These are phyloP conservation scores for Blastobotrys parvus DNA, from an alignment of 805 yeast species.

Conservation along the genomic window DNA sequence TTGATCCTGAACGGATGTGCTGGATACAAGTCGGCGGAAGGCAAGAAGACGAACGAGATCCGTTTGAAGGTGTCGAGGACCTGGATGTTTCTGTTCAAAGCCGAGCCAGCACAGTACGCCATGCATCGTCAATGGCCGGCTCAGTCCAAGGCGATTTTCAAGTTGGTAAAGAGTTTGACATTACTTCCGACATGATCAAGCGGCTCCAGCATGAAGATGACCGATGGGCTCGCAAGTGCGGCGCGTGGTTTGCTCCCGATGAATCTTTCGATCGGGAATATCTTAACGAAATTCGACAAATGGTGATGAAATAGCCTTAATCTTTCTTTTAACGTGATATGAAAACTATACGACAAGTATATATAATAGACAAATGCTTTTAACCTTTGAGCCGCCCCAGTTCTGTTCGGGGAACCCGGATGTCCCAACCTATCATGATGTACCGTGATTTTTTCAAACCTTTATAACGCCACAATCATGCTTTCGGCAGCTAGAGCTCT, in stretches of 20 bases:
- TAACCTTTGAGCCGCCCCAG: too few species aligned
- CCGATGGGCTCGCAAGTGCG: conserved; percentile 27
- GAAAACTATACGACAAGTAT: too few species aligned
- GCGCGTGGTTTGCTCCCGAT: conserved; percentile 26
- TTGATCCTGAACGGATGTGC: conserved; percentile 46
- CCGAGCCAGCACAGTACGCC: background rate
- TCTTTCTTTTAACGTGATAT: too few species aligned
- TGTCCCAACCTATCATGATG: too few species aligned
- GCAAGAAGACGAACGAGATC: conserved; percentile 25
- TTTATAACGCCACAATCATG: too few species aligned
- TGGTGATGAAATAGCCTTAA: conserved; percentile 26
- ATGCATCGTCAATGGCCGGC: background rate
- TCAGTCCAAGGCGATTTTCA: conserved; percentile 18
- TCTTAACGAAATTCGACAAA: conserved; percentile 26
- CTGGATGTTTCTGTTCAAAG: conserved; percentile 19
- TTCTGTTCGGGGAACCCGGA: too few species aligned
- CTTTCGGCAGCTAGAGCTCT: background rate
- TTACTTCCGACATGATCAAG: conserved; percentile 20
- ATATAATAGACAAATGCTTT: too few species aligned
- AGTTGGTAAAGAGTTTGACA: conserved; percentile 28
- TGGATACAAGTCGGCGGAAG: conserved; percentile 46
- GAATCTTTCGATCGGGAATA: conserved; percentile 20
- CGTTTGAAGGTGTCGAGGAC: conserved; percentile 46
- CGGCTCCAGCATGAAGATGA: conserved; percentile 27
- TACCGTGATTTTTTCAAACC: too few species aligned